Evolutionary conservation across 2,329 filamentous ascomycete genomes (phyloP).

Genomic region (Cladophialophora immunda): DNA sequence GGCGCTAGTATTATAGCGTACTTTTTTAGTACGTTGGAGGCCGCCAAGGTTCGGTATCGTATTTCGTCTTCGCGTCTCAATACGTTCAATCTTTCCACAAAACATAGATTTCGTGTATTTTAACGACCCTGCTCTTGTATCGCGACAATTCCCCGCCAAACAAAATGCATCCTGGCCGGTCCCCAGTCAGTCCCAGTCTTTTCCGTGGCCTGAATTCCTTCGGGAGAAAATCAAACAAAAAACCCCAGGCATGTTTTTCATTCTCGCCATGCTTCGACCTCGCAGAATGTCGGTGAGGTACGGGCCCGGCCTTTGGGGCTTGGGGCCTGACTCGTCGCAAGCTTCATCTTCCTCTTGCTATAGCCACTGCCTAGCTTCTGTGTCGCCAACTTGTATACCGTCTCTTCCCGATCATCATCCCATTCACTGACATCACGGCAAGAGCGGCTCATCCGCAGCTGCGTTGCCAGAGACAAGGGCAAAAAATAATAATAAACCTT

Average conservation of each 20-base stretch:
- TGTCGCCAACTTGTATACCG: neutral
- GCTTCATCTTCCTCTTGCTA: neutral
- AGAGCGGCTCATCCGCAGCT: slow-evolving; percentile 13
- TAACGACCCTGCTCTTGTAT: too few species aligned
- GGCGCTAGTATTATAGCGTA: too few species aligned
- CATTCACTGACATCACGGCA: slow-evolving; percentile 10
- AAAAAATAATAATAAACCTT: slow-evolving; percentile 9
- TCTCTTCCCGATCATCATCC: neutral
- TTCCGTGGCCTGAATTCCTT: slow-evolving; percentile 17
- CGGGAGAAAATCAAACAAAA: slow-evolving; percentile 9
- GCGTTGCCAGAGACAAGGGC: neutral
- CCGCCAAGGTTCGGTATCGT: too few species aligned
- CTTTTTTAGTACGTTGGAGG: too few species aligned
- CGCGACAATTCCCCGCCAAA: slow-evolving; percentile 20
- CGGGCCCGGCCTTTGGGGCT: neutral
- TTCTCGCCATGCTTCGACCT: slow-evolving; percentile 6
- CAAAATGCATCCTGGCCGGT: slow-evolving; percentile 1
- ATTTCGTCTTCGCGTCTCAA: too few species aligned
- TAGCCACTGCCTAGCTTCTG: neutral
- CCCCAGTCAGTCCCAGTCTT: neutral
- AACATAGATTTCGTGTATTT: too few species aligned
- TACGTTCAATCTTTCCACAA: too few species aligned
- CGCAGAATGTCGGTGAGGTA: slow-evolving; percentile 30
- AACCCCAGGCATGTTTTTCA: slow-evolving; percentile 4
- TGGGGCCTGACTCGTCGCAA: neutral